Base-by-base conservation (phyloP, 176 grass and related monocot species). In the Pontederia paniculata region DNA sequence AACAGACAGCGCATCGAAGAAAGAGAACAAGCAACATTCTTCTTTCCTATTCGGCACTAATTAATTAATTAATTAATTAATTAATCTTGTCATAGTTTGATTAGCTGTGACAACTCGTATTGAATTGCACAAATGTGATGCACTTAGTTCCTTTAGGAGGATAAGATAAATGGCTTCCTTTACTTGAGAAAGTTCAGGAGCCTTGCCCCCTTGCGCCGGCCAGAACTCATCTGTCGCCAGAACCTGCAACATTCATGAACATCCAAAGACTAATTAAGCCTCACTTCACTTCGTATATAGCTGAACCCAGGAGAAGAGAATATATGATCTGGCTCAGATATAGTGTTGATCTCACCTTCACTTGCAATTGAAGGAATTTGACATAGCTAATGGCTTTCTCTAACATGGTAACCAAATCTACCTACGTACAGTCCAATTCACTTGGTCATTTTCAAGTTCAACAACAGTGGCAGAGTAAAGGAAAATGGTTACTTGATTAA, bases 311-410 rank as follows among this genome's bases (percentile, higher is more conserved):
- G 9, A 14, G 0, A 7, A 8, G 3, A 42, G 9, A 43, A 59
- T 41, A n/a, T n/a, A 10, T n/a, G n/a, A n/a, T n/a, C n/a, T 12
- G 11, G 2, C 11, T 21, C 5, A 13, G 8, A 21, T 45, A 21
- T 21, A 62, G 17, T 60, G 9, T 5, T 43, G 57, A 1, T 11
- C 17, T 45, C 74, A 88, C 89, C 80, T 97, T 84, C 76, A 98
- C 93, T 68, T 98, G 93, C 20, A 98, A 15, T 76, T 98, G 93
- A 42, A 98, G 86, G 65, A 98, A 91, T 59, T 98, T 81, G 52
- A 98, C 93, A 72, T 98, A 84, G 77, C 62, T 70, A 71, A 89
- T 83, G 58, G 93, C 93, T 58, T 91, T 98, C 60, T 98, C 93
- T 17, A 98, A 78, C 93, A 98, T 98, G 52, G 87, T 91, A 43